Conservation (phyloP, 768 basidiomycete genomes). For the Russula sp. region DNA sequence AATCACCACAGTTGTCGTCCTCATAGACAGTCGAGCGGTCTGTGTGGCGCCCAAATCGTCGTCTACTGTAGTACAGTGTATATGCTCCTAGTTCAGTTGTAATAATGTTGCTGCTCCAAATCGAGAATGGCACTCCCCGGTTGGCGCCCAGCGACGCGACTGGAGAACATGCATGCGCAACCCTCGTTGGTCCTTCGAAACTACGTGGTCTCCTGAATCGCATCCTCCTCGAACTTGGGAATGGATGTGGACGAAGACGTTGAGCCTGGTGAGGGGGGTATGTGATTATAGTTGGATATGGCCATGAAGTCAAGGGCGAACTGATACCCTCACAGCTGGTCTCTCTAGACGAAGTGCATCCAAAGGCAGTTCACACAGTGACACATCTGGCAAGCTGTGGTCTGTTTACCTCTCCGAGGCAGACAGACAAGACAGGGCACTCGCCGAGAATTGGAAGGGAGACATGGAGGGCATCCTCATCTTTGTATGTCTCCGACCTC, state of each 20-base stretch:
- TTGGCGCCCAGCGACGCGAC: too few species aligned
- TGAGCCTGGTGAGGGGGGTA: neutral
- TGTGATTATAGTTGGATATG: neutral
- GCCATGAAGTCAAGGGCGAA: neutral
- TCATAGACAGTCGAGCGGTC: neutral
- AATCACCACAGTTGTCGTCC: neutral
- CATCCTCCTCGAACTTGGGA: neutral
- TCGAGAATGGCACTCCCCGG: too few species aligned
- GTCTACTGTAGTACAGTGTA: neutral
- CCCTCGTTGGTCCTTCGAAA: neutral
- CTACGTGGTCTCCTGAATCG: neutral
- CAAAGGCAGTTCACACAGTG: neutral
- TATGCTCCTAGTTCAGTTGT: neutral
- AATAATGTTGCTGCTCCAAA: neutral
- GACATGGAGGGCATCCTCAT: conserved; percentile 6
- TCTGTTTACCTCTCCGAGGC: conserved; percentile 8
- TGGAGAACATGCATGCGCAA: too few species aligned
- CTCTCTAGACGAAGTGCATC: neutral
- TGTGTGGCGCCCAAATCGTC: neutral
- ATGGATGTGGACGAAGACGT: neutral
- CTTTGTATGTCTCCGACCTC: neutral
- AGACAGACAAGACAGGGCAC: neutral
- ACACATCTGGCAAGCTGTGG: conserved; percentile 1
- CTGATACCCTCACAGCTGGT: neutral
- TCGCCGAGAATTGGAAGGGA: conserved; percentile 8